Percentiles rank a stretch among this genome's conserved stretches.
phyloP scores from a whole-genome alignment of 2,329 filamentous ascomycete genomes.

The Pezicula rhizophila region DNA sequence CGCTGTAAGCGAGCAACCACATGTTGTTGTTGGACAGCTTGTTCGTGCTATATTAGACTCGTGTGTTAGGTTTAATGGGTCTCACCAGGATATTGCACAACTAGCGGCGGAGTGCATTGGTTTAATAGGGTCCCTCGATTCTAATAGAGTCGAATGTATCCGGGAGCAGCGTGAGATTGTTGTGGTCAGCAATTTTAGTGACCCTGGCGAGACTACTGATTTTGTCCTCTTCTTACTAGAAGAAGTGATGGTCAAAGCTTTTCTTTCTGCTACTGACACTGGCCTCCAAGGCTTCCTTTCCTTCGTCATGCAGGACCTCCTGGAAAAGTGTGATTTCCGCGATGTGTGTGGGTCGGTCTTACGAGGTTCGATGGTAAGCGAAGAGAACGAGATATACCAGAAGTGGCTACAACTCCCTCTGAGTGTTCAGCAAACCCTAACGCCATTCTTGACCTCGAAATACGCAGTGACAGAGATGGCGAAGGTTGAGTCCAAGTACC shows the following conservation, averaged over 20 bases:
- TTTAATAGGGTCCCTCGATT: slow-evolving; percentile 83
- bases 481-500: slow-evolving; percentile 56
- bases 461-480: slow-evolving; percentile 66
- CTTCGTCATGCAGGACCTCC: slow-evolving; percentile 88
- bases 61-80: slow-evolving; percentile 70
- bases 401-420: slow-evolving; percentile 78
- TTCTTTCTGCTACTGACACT: slow-evolving; percentile 83
- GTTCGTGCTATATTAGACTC: slow-evolving; percentile 79
- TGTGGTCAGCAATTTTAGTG: slow-evolving; percentile 79
- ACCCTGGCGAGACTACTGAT: slow-evolving; percentile 69
- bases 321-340: slow-evolving; percentile 71
- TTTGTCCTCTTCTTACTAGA: slow-evolving; percentile 84
- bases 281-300: slow-evolving; percentile 85
- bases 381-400: slow-evolving; percentile 54
- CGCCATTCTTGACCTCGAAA: slow-evolving; percentile 78
- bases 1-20: slow-evolving; percentile 76
- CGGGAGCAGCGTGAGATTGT: slow-evolving; percentile 78
- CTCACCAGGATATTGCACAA: slow-evolving; percentile 59
- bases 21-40: slow-evolving; percentile 64
- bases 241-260: slow-evolving; percentile 83
- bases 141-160: slow-evolving; percentile 77
- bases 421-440: slow-evolving; percentile 71
- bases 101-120: slow-evolving; percentile 80
- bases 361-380: slow-evolving; percentile 30
- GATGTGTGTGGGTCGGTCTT: slow-evolving; percentile 35